These are phyloP conservation scores for Phytophthora fragariae DNA, from an alignment of 352 stramenopile species.

Conservation along the genomic window DNA sequence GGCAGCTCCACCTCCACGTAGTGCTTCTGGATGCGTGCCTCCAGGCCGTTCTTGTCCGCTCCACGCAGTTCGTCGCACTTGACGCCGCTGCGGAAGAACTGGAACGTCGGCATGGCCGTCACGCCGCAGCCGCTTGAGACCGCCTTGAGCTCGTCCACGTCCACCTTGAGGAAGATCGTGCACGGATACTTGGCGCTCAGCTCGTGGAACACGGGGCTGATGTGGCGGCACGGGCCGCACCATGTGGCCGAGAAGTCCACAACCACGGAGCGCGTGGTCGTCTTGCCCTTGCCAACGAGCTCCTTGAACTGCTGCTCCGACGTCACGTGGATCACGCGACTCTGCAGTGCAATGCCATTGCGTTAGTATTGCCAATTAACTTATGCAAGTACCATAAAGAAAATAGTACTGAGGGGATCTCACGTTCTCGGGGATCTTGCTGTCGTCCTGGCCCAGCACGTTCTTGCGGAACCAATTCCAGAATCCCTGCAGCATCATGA, in stretches of 20 bases:
- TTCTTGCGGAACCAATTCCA: slow-evolving; percentile 82
- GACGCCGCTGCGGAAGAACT: slow-evolving; percentile 92
- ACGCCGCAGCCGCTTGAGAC: slow-evolving; percentile 69
- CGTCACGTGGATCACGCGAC: slow-evolving; percentile 72
- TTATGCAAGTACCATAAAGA: not conserved
- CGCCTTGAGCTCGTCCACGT: slow-evolving; percentile 86
- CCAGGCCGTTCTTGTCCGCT: slow-evolving; percentile 73
- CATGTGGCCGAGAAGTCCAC: slow-evolving; percentile 92
- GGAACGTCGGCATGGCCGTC: slow-evolving; percentile 96
- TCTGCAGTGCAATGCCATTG: slow-evolving; percentile 38
- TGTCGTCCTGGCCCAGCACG: slow-evolving; percentile 61
- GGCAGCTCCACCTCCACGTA: slow-evolving; percentile 82
- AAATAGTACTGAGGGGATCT: not conserved
- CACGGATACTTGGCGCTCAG: slow-evolving; percentile 86
- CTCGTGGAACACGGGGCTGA: slow-evolving; percentile 87
- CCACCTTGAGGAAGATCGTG: slow-evolving; percentile 90
- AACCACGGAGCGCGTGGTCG: slow-evolving; percentile 75
- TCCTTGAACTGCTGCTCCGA: slow-evolving; percentile 80
- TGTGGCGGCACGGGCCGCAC: slow-evolving; percentile 90
- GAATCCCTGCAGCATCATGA: slow-evolving; percentile 72
- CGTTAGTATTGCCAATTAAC: too few relatives aligned
- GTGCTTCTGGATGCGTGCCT: slow-evolving; percentile 74
- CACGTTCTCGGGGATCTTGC: slow-evolving; percentile 59
- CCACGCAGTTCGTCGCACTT: slow-evolving; percentile 92
- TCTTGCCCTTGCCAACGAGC: slow-evolving; percentile 71